Percentiles rank a stretch among this genome's conserved stretches.
Conservation (phyloP, 2,329 filamentous ascomycete genomes). For the Periconia sp. region DNA sequence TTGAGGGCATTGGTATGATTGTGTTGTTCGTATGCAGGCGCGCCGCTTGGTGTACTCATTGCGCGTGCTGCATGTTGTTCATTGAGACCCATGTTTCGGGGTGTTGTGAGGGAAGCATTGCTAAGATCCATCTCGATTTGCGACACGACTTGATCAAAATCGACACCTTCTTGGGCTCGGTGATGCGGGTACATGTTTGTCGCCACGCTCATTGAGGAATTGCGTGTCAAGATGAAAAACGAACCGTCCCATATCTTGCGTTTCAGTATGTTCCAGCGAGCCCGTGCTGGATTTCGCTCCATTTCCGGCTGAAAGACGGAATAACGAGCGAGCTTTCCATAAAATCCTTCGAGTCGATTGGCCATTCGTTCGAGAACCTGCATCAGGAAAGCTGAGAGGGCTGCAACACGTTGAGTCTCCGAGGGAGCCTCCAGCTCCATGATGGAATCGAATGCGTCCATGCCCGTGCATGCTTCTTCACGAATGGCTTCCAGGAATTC, state of each 20-base stretch:
- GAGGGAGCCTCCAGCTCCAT: constrained; percentile 49
- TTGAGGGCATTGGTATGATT: constrained; percentile 52
- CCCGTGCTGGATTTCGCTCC: constrained; percentile 60
- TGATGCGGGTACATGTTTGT: constrained; percentile 2
- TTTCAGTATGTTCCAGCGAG: constrained; percentile 59
- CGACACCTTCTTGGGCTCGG: constrained; percentile 41
- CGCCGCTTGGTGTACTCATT: constrained; percentile 38
- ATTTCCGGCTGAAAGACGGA: constrained; percentile 60
- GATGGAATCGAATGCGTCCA: constrained; percentile 59
- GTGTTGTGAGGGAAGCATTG: constrained; percentile 20
- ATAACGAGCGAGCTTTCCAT: constrained; percentile 56
- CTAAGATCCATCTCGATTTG: constrained; percentile 48
- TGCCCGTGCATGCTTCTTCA: constrained; percentile 60
- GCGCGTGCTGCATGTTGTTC: constrained; percentile 51
- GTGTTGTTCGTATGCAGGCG: constrained; percentile 50
- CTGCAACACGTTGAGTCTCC: constrained; percentile 48
- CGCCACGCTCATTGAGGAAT: constrained; percentile 16
- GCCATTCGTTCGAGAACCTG: constrained; percentile 62
- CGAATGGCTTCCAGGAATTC: constrained; percentile 61
- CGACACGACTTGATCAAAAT: constrained; percentile 55
- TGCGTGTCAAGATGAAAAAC: constrained; percentile 57
- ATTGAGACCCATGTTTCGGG: constrained; percentile 43
- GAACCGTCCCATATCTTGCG: constrained; percentile 58
- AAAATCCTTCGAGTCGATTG: constrained; percentile 59
- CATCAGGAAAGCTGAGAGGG: constrained; percentile 54